Conservation (phyloP, 768 basidiomycete genomes). For the Suillus fuscotomentosus region DNA sequence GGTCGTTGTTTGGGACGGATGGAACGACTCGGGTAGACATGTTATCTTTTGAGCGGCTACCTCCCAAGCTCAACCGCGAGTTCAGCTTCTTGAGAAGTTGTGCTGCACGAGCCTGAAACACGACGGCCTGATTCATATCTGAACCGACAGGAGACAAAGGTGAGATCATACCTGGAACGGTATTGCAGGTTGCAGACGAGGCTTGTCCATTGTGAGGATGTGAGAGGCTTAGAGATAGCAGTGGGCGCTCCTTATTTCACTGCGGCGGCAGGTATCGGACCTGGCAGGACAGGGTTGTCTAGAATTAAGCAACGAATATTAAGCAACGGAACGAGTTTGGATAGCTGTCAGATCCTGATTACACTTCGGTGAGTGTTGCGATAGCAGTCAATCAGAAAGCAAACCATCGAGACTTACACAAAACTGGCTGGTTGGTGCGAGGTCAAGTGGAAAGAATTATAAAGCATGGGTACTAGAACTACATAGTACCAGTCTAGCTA, state of each 20-base stretch:
- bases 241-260: conserved; percentile 25
- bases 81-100: conserved; percentile 40
- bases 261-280: conserved; percentile 3
- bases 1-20: conserved; percentile 23
- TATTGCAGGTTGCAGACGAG: conserved; percentile 21
- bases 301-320: conserved; percentile 11
- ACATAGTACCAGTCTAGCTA: background rate
- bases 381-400: background rate
- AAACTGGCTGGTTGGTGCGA: background rate
- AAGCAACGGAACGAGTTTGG: conserved; percentile 17
- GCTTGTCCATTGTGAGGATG: conserved; percentile 27
- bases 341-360: conserved; percentile 17
- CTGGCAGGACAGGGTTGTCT: background rate
- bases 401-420: background rate
- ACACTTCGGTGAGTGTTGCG: background rate
- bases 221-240: conserved; percentile 3
- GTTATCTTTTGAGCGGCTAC: conserved; percentile 27
- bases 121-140: conserved; percentile 10
- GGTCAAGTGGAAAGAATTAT: background rate
- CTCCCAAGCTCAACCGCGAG: conserved; percentile 33
- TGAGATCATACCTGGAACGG: conserved; percentile 27
- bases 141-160: conserved; percentile 10
- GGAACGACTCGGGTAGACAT: conserved; percentile 17
- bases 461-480: background rate
- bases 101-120: conserved; percentile 31